Evolutionary conservation across 2,329 filamentous ascomycete genomes (phyloP), one percentile per base, ranked within the genome.

Genomic region (Tolypocladium ovalisporum): DNA sequence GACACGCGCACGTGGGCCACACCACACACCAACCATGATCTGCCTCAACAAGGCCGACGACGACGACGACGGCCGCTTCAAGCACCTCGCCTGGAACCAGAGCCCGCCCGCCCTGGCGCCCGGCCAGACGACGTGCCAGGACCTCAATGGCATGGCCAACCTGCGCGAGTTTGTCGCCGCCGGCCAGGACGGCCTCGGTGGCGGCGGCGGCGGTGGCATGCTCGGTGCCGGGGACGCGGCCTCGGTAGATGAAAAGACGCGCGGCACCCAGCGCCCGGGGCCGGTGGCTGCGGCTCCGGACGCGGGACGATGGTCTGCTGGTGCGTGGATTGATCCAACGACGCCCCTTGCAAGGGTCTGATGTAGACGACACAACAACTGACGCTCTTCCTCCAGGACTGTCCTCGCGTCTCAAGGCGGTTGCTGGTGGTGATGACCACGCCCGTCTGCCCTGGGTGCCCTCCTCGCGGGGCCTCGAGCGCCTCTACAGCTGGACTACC

Each of bases 31-130:
- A n/a, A n/a, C 24, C 54, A 81, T 82, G 79, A 82, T 81, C 62
- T 79, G 79, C 59, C 78, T 80, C 15, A 80, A 79, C 35, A 75
- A 79, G 60, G 80, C 77, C 54, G 79, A 82, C 62, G 77, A 81
- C 54, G 77, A 81, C 54, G 79, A 82, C 62, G 77, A 81, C 58
- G 72, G 74, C 58, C 71, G 68, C 54, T 70, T 76, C 54, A 67
- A 73, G 53, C 78, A 80, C 60, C 74, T 76, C 54, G 71, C 73
- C 34, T 82, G 75, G 73, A 82, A 82, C 66, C 79, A 82, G 70
- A 79, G 73, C 67, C 79, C 79, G 36, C 74, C 77, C 1, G 73
- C 72, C 29, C 67, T 82, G 56, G 73, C 78, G 29, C 65, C 76
- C 24, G 72, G 76, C 54, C 66, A 78, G 54, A 82, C 79, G 32